Base-by-base conservation (phyloP, 2,329 filamentous ascomycete species). In the Fusarium burgessii region DNA sequence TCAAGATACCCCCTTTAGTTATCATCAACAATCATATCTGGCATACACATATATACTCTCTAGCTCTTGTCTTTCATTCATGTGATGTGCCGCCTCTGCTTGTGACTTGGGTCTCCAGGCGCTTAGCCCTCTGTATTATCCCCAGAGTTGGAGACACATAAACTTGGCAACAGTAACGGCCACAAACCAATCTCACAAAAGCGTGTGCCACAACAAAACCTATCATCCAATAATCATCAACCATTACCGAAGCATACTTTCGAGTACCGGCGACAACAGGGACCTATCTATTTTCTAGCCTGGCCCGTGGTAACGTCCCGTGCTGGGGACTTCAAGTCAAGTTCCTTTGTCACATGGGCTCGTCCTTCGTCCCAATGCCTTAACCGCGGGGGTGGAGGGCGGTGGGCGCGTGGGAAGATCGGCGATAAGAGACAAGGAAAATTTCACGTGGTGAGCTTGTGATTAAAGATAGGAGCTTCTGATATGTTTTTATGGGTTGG, bases 1-100 rank as follows among this genome's bases (percentile, higher is more conserved):
- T 65, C 49, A 41, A 73, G 70, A 73, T 73, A 73, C 70, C 70
- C 70, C 51, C 50, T 56, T 56, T 70, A 72, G 64, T 67, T 67
- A 70, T 54, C 66, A 72, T 59, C 42, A 65, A 55, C 49, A 59
- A 66, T 55, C 58, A 57, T 52, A 71, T 57, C 57, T 63, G 62
- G 43, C 25, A 33, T 58, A 65, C 42, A 65, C 46, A n/a, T 46
- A 20, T 46, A 20, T 54, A 49, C 51, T 47, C 15, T 29, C 15
- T 55, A 66, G 29, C 55, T 40, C n/a, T 33, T 29, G 56, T 55
- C 29, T 52, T 41, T 59, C 10, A 33, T 54, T 43, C 60, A 59
- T 66, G 69, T 70, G 69, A 72, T 49, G 25, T 70, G 33, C 32
- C 23, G 27, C 25, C 17, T 35, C 50, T 65, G 41, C 61, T 66